A percentile compares a stretch with the other conserved stretches of the same genome.
Conservation (phyloP, 441 rosid genomes). For the Syzygium malaccense region DNA sequence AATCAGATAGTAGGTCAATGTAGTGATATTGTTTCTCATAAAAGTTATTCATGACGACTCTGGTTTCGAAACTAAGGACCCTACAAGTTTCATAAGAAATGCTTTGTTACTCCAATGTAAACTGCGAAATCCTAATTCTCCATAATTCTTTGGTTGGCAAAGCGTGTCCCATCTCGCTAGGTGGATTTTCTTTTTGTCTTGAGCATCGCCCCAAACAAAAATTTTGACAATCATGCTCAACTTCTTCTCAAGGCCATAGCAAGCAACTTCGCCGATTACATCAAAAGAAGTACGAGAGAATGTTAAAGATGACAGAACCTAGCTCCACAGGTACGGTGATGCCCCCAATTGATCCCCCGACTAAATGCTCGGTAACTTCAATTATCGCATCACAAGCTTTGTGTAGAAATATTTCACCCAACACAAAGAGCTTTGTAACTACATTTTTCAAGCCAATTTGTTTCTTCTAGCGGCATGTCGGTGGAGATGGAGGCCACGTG, state of each 20-base stretch:
- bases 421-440: background rate
- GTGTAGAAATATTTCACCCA: background rate
- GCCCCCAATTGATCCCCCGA: background rate
- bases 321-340: background rate
- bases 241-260: background rate
- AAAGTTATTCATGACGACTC: too few relatives aligned
- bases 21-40: too few relatives aligned
- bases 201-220: background rate
- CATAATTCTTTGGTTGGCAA: background rate
- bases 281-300: background rate
- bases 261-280: background rate
- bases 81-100: too few relatives aligned
- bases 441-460: background rate
- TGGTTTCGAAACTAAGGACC: too few relatives aligned
- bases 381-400: background rate
- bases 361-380: background rate
- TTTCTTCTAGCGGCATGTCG: background rate
- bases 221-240: background rate
- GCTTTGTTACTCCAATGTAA: background rate
- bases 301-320: background rate
- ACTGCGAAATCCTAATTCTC: background rate
- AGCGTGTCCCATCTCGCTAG: background rate
- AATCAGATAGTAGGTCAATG: too few relatives aligned
- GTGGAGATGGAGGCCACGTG: background rate
- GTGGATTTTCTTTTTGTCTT: background rate